Conservation (phyloP, 202 grass and related monocot genomes). For the Eragrostis tef region DNA sequence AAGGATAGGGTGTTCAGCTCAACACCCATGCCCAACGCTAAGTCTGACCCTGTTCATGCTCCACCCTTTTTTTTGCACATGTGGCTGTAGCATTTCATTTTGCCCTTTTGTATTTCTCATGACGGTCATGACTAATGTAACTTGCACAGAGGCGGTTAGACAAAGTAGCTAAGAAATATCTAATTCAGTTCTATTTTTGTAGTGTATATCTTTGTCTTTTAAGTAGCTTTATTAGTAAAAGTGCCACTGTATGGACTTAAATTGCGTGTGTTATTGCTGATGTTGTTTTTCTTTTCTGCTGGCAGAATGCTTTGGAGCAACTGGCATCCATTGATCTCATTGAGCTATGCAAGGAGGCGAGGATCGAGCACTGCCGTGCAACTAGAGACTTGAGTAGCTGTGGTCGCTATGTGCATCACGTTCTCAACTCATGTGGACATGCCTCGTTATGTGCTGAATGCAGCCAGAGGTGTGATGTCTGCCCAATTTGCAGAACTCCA, state of each 20-base stretch:
- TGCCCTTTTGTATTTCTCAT: background rate
- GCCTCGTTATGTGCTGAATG: constrained; percentile 95
- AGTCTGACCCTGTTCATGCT: background rate
- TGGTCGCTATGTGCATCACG: constrained; percentile 72
- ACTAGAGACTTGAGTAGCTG: constrained; percentile 96
- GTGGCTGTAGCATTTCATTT: background rate
- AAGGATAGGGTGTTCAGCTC: background rate
- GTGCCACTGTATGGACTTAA: constrained; percentile 8
- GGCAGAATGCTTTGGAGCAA: constrained; percentile 89
- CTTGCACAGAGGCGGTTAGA: background rate
- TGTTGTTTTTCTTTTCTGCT: constrained; percentile 37
- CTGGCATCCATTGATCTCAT: constrained; percentile 86
- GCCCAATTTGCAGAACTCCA: constrained; percentile 81
- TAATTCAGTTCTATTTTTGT: background rate
- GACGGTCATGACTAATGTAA: constrained; percentile 1
- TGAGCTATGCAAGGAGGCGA: constrained; percentile 90
- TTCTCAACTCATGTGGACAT: constrained; percentile 87
- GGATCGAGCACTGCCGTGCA: constrained; percentile 81
- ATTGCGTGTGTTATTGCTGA: constrained; percentile 31
- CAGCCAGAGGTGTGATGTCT: constrained; percentile 86
- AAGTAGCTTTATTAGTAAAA: constrained; percentile 21
- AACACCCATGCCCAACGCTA: background rate
- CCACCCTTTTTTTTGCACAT: background rate
- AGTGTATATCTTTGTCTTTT: background rate
- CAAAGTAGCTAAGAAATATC: background rate